phyloP scores from a whole-genome alignment of 441 rosid genomes.

The Jatropha podagrica region DNA sequence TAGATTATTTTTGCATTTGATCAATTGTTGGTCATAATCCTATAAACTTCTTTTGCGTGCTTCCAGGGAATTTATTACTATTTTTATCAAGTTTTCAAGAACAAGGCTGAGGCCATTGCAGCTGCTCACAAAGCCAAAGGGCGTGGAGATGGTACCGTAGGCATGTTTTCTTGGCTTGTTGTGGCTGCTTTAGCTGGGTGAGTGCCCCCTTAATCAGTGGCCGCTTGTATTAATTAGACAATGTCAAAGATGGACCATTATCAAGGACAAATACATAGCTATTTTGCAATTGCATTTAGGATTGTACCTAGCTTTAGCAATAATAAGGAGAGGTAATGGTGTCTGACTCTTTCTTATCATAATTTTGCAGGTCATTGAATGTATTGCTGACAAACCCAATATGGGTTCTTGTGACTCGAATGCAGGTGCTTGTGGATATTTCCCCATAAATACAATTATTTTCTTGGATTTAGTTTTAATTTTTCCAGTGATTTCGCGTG shows the following conservation, averaged over 20 bases:
- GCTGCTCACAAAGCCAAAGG: slow-evolving; percentile 45
- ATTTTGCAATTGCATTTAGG: background rate
- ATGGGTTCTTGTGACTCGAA: slow-evolving; percentile 76
- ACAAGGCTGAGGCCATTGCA: slow-evolving; percentile 62
- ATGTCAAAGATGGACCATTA: background rate
- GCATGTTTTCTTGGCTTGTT: slow-evolving; percentile 69
- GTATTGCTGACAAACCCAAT: slow-evolving; percentile 62
- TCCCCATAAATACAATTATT: background rate
- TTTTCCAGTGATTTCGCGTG: background rate
- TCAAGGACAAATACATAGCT: background rate
- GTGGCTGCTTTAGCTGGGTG: slow-evolving; percentile 74
- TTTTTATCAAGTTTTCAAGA: slow-evolving; percentile 65
- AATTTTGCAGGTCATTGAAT: slow-evolving; percentile 54
- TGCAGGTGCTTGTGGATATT: slow-evolving; percentile 47
- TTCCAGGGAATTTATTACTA: slow-evolving; percentile 61
- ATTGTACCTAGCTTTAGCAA: background rate
- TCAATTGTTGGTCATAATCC: background rate
- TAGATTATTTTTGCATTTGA: background rate
- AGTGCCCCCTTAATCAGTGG: slow-evolving; percentile 3
- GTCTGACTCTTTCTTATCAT: slow-evolving; percentile 11
- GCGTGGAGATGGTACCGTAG: slow-evolving; percentile 55
- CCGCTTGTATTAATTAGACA: background rate
- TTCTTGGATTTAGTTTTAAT: background rate
- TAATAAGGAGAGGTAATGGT: background rate
- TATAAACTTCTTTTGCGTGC: slow-evolving; percentile 9